Percentiles rank a stretch among this genome's conserved stretches.
Conservation (phyloP, 352 stramenopile genomes). For the Phytopythium mirpurense region DNA sequence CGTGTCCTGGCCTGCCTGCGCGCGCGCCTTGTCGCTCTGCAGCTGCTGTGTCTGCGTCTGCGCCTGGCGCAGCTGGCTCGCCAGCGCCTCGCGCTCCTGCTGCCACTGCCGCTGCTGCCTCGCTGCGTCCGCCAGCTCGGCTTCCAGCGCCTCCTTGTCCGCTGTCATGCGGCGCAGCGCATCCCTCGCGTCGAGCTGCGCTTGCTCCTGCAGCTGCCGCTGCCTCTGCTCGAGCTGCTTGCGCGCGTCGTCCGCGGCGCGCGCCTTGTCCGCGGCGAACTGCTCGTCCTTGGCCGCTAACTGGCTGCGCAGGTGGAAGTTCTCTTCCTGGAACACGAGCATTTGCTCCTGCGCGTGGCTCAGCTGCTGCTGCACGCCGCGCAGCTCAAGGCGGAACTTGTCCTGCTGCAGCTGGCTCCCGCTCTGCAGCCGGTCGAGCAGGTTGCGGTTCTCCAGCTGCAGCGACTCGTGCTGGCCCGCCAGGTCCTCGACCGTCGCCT, state of each 20-base stretch:
- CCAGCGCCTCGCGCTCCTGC: constrained; percentile 42
- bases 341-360: constrained; percentile 64
- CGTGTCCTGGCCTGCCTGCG: constrained; percentile 36
- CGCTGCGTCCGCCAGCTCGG: constrained; percentile 36
- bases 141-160: constrained; percentile 39
- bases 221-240: constrained; percentile 56
- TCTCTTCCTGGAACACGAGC: constrained; percentile 67
- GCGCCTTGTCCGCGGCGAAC: constrained; percentile 43
- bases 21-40: constrained; percentile 53
- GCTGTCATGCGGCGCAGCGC: constrained; percentile 31
- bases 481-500: constrained; percentile 52
- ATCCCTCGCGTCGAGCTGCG: constrained; percentile 53
- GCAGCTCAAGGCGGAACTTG: constrained; percentile 61
- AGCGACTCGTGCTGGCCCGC: constrained; percentile 54
- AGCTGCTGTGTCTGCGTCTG: constrained; percentile 48
- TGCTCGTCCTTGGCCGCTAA: constrained; percentile 57
- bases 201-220: constrained; percentile 48
- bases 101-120: constrained; percentile 47
- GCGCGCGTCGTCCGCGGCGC: constrained; percentile 48
- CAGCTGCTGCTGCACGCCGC: constrained; percentile 54
- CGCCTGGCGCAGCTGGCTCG: constrained; percentile 37
- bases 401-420: constrained; percentile 65
- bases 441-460: constrained; percentile 58
- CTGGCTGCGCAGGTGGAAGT: constrained; percentile 46
- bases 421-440: constrained; percentile 67